Evolutionary conservation across 495 filamentous ascomycete genomes (phyloP).

Genomic region (Poronia punctata): DNA sequence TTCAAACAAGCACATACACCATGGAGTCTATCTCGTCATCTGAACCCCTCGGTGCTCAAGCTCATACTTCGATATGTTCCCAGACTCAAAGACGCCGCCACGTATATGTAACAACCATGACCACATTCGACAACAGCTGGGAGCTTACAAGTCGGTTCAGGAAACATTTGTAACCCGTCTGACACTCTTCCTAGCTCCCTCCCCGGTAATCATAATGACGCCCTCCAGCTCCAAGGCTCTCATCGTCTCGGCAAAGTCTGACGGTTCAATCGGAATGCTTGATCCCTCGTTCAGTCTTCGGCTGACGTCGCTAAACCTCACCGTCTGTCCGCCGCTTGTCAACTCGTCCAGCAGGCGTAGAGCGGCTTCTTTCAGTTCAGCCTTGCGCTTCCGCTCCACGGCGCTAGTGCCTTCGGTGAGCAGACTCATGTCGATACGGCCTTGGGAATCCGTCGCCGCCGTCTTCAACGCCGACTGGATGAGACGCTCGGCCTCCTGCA

Average conservation of each 20-base stretch:
- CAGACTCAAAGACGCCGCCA: conserved; percentile 10
- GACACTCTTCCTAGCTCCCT: conserved; percentile 76
- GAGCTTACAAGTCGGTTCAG: conserved; percentile 17
- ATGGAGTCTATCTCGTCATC: too few relatives aligned
- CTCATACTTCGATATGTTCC: too few relatives aligned
- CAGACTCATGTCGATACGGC: conserved; percentile 93
- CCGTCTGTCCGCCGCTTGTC: conserved; percentile 55
- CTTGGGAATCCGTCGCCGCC: conserved; percentile 88
- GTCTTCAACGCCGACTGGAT: conserved; percentile 96
- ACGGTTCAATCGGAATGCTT: conserved; percentile 61
- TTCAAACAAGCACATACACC: too few relatives aligned
- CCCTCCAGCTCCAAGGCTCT: conserved; percentile 80
- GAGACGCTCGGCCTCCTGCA: conserved; percentile 82
- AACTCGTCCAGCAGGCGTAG: conserved; percentile 72
- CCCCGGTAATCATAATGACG: conserved; percentile 69
- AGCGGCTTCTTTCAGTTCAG: conserved; percentile 78
- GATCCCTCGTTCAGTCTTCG: conserved; percentile 67
- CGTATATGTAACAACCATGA: too few relatives aligned
- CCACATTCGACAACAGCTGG: too few relatives aligned
- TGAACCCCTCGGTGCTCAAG: too few relatives aligned
- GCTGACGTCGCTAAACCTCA: conserved; percentile 71
- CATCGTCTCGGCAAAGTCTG: conserved; percentile 76
- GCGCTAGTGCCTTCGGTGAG: conserved; percentile 87
- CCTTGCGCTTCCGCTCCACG: conserved; percentile 68
- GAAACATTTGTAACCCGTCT: conserved; percentile 57